These are phyloP conservation scores for Fusarium tanahbumbuense DNA, from an alignment of 2,329 filamentous ascomycete species.

Conservation along the genomic window DNA sequence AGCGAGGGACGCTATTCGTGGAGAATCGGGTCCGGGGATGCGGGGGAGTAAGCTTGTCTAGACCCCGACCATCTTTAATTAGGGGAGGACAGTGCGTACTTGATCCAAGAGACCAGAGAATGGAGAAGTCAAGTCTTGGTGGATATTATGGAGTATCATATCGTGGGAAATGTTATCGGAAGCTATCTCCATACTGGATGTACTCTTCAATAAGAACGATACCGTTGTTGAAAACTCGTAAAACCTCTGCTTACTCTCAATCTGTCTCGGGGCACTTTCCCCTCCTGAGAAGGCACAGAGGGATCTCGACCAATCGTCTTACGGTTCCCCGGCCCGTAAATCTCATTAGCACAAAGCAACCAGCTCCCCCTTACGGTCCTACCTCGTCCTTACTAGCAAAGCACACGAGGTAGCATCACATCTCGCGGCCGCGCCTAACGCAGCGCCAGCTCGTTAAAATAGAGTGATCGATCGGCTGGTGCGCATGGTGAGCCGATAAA, in stretches of 20 bases:
- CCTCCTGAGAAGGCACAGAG: not conserved
- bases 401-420: not conserved
- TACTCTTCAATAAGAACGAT: not conserved
- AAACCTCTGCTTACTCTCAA: not conserved
- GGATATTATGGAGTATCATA: not conserved
- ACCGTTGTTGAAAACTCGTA: not conserved
- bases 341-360: not conserved
- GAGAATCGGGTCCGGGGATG: conserved; percentile 29
- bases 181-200: not conserved
- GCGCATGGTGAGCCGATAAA: conserved; percentile 15
- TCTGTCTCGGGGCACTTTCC: conserved; percentile 1
- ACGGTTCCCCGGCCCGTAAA: conserved; percentile 34
- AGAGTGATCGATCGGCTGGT: conserved; percentile 12
- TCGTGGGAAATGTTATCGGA: not conserved
- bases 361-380: not conserved
- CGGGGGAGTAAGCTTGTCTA: conserved; percentile 32
- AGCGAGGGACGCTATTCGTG: conserved; percentile 27
- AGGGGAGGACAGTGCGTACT: not conserved
- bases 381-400: conserved; percentile 1
- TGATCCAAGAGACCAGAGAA: not conserved
- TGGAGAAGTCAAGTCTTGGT: too few species aligned
- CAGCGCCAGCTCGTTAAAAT: not conserved
- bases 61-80: not conserved
- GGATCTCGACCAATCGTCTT: conserved; percentile 20
- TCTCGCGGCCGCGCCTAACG: conserved; percentile 12